Base-by-base conservation (phyloP, 2,329 filamentous ascomycete species). In the Aspergillus jensenii region DNA sequence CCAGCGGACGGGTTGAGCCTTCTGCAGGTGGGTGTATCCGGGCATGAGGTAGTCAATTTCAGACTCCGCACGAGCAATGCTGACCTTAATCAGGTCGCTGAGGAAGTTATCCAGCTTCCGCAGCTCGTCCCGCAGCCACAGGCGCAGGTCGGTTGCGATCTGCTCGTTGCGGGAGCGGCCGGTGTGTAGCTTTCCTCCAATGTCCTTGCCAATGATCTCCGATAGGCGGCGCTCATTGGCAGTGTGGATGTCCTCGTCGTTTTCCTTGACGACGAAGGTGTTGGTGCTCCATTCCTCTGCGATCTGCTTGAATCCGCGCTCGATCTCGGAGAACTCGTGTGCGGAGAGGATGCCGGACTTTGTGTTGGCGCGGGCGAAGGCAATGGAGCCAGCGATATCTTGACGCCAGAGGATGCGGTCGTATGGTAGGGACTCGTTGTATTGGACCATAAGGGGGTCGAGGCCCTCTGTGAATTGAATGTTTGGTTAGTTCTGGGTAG, bases 81-180 rank as follows among this genome's bases (percentile, higher is more conserved):
- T 84, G 48, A 92, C 88, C 67, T 84, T 80, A 41, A 96, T 79
- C 65, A 96, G 84, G 55, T 85, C 82, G 44, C 85, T 80, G 4
- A 96, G 81, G 66, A 87, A 85, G 37, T 67, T 73, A 66, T 96
- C 90, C 52, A 96, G 85, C 62, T 81, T 80, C 56, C 82, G 82
- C 58, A 96, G 79, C 77, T 89, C 83, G 63, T 93, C 87, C 44
- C 91, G 84, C 62, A 96, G 78, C 91, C 91, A 97, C 73, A 96
- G 80, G 60, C 91, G 87, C 90, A 96, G 93, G 69, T 96, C 91
- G 21, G 89, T 93, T 48, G 88, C 91, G 56, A 96, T 87, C 77
- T 96, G 92, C 77, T 97, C 92, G 70, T 96, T 96, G 66, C 92
- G 85, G 74, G 89, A 93, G 52, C 93, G 88, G 44, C 88, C 88